Evolutionary conservation across 108 stramenopile species (phyloP).

Genomic region (Pseudonitzschia pungens): DNA sequence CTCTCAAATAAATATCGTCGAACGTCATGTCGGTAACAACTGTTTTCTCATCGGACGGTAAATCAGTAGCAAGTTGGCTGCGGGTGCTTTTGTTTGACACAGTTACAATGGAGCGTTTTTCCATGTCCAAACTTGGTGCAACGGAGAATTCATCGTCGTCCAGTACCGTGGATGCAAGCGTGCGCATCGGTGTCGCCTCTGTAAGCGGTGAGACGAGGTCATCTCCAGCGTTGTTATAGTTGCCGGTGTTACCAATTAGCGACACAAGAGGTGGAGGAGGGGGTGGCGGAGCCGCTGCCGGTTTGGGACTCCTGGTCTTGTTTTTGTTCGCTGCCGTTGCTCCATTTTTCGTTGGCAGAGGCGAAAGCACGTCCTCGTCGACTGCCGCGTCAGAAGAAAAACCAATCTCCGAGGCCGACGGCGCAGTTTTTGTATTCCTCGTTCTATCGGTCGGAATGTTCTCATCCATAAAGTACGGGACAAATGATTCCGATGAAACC

Average conservation of each 20-base stretch:
- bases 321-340: neutral
- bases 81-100: neutral
- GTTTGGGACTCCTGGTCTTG: no score
- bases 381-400: neutral
- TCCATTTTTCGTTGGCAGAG: neutral
- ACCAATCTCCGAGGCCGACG: neutral
- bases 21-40: constrained; percentile 25
- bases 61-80: neutral
- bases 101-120: constrained; percentile 25
- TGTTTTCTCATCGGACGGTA: neutral
- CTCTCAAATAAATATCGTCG: constrained; percentile 54
- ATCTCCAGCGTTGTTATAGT: no score
- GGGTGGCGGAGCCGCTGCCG: constrained; percentile 12
- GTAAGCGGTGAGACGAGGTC: constrained; percentile 9
- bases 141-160: constrained; percentile 44
- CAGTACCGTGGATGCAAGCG: no score
- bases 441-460: neutral
- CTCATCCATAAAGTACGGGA: neutral
- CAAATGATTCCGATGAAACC: constrained; percentile 1
- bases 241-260: no score
- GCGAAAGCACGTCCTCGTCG: neutral
- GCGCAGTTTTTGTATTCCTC: neutral
- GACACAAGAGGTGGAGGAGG: constrained; percentile 17
- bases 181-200: no score
- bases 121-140: constrained; percentile 30